Evolutionary conservation across 768 basidiomycete species (phyloP).

Genomic region (Auricularia heimuer): DNA sequence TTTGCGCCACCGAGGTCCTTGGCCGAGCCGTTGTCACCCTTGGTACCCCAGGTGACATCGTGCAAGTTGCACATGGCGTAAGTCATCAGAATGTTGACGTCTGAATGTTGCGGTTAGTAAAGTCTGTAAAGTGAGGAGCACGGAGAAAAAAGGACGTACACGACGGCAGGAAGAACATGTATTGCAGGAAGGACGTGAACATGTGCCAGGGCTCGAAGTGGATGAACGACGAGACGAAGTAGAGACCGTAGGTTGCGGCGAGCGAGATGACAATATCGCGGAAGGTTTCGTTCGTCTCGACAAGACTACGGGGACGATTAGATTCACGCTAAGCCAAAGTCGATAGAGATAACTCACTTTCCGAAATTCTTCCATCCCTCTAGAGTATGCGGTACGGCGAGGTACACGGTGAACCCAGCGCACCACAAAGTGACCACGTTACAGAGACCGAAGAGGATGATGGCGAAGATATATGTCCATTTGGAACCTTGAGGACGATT

Average conservation of each 20-base stretch:
- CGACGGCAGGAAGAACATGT: slow-evolving; percentile 80
- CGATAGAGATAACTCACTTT: slow-evolving; percentile 36
- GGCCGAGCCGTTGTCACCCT: slow-evolving; percentile 79
- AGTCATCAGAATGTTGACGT: slow-evolving; percentile 85
- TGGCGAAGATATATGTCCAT: slow-evolving; percentile 70
- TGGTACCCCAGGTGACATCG: slow-evolving; percentile 88
- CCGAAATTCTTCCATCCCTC: slow-evolving; percentile 66
- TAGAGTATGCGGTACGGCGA: slow-evolving; percentile 66
- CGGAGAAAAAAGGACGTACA: slow-evolving; percentile 30
- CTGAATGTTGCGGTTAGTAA: slow-evolving; percentile 20
- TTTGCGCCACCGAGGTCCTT: slow-evolving; percentile 89
- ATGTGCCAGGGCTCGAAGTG: slow-evolving; percentile 96
- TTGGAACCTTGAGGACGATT: slow-evolving; percentile 86
- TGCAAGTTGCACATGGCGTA: slow-evolving; percentile 92
- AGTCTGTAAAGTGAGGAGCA: neutral
- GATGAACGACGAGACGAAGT: slow-evolving; percentile 77
- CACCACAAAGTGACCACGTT: slow-evolving; percentile 79
- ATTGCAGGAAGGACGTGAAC: slow-evolving; percentile 86
- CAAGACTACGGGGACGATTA: slow-evolving; percentile 35
- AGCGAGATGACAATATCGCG: slow-evolving; percentile 80
- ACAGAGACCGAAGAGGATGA: slow-evolving; percentile 69
- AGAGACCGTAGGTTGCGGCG: slow-evolving; percentile 69
- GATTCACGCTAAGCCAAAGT: slow-evolving; percentile 12
- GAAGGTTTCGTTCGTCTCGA: slow-evolving; percentile 57
- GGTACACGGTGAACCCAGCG: slow-evolving; percentile 83